Evolutionary conservation across 2,329 filamentous ascomycete species (phyloP), one percentile per base, ranked within the genome.

Genomic region (Aureobasidium sp.): DNA sequence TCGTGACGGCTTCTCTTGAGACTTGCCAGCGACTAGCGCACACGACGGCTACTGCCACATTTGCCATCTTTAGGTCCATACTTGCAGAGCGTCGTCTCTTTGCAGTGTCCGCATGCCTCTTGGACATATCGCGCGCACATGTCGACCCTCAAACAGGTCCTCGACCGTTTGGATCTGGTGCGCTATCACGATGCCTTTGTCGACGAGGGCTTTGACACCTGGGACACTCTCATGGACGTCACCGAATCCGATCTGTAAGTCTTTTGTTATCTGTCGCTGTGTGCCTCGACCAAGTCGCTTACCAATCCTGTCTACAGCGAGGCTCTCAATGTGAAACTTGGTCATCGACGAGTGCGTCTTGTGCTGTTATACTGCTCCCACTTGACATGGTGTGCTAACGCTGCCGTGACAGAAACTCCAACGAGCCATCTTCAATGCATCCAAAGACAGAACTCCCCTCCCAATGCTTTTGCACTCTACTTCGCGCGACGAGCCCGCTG

Each of bases 161-260:
- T 93, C 72, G 81, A 83, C 75, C 87, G 89, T 79, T 80, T 93
- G 79, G 89, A 89, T 71, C 81, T 94, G 73, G 79, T 84, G 76
- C 88, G 91, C 75, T 93, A 94, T 76, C 82, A 89, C 63, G 81
- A 86, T 66, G 76, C 79, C 61, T 89, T 94, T 68, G 72, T 90
- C 47, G 84, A 89, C 59, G 89, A 93, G 74, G 90, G 90, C 3
- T 94, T 94, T 72, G 90, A 94, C 73, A 85, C 86, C 11, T 93
- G 90, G 90, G 88, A 91, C 37, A 91, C 87, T 1, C 86, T 93
- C 61, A 79, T 91, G 55, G 89, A 93, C 70, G 91, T 94, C 59
- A 91, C 89, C 64, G 90, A 93, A 74, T 89, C 88, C 29, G 90
- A 94, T 69, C 79, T 94, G 87, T 91, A 10, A 59, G 74, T 72